Percentiles rank a stretch among this genome's conserved stretches.
These are phyloP conservation scores for Verticillium nonalfalfae DNA, from an alignment of 2,329 filamentous ascomycete species.

Conservation along the genomic window DNA sequence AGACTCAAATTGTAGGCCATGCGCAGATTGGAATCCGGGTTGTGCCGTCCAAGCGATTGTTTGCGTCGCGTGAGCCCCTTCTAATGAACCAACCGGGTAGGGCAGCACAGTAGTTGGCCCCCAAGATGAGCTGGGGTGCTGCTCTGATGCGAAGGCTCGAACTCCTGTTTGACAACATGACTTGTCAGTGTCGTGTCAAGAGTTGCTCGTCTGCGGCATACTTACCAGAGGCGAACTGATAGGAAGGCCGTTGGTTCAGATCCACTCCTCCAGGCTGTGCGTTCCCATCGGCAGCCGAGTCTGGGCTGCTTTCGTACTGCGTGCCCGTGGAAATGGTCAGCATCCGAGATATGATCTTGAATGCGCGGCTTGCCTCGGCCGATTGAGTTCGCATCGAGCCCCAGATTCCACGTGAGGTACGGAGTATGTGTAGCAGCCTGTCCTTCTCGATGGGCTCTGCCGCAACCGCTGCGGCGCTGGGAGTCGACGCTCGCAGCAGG, in stretches of 20 bases:
- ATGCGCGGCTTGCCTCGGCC: constrained; percentile 19
- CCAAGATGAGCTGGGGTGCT: neutral
- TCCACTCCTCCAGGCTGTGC: neutral
- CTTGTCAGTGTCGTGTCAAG: neutral
- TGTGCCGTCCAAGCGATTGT: neutral
- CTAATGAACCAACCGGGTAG: neutral
- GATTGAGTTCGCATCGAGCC: constrained; percentile 15
- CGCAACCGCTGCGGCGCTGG: neutral
- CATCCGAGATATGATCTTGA: constrained; percentile 22
- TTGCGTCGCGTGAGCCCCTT: neutral
- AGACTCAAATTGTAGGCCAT: neutral
- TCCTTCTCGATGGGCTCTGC: constrained; percentile 14
- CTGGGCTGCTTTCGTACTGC: constrained; percentile 16
- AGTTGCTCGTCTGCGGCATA: neutral
- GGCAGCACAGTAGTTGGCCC: neutral
- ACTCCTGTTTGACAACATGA: neutral
- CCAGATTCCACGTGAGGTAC: constrained; percentile 20
- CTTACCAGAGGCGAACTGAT: constrained; percentile 7
- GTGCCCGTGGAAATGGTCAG: constrained; percentile 18
- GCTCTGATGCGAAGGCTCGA: neutral
- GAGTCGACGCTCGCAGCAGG: constrained; percentile 4
- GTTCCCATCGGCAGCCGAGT: constrained; percentile 1
- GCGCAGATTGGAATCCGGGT: neutral
- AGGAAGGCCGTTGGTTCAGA: constrained; percentile 5
- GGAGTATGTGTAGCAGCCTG: constrained; percentile 17